A percentile compares a stretch with the other conserved stretches of the same genome.
Conservation (phyloP, 163 green algal species). For the Volvox carteri region DNA sequence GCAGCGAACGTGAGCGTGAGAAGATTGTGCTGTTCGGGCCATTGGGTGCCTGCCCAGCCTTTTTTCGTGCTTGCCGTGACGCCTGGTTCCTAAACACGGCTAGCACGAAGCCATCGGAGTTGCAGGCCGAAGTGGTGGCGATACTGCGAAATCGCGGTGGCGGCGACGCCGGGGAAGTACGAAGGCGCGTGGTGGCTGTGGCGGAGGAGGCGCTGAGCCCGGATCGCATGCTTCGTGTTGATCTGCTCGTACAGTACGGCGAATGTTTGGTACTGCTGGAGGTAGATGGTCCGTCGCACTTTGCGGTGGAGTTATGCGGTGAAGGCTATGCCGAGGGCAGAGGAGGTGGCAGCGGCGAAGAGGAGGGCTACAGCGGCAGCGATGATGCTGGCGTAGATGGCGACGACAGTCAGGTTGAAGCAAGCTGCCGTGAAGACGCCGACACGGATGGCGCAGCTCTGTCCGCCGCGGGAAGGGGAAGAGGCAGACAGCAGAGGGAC, state of each 20-base stretch:
- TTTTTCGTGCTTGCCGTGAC: conserved; percentile 5
- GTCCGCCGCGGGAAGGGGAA: background rate
- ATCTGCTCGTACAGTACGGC: conserved; percentile 36
- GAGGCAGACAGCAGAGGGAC: background rate
- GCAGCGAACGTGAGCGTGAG: background rate
- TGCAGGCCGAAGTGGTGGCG: background rate
- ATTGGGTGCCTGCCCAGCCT: background rate
- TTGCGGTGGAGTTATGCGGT: background rate
- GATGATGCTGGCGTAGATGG: background rate
- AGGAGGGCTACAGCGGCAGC: background rate
- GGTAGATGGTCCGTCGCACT: conserved; percentile 42
- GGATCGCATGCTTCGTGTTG: conserved; percentile 14
- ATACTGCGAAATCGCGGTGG: background rate
- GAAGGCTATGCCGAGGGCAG: background rate
- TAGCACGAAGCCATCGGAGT: background rate
- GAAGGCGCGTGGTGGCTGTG: background rate
- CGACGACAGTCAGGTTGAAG: background rate
- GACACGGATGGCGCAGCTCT: no score
- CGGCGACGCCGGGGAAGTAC: background rate
- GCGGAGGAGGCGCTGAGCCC: conserved; percentile 34
- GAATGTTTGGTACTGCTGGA: conserved; percentile 44
- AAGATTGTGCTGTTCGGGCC: conserved; percentile 30
- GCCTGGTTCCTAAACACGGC: conserved; percentile 24
- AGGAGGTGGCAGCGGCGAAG: background rate
- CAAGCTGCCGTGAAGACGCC: no score